Conservation (phyloP, 495 filamentous ascomycete species). For the Penicillium atrosanguineum region DNA sequence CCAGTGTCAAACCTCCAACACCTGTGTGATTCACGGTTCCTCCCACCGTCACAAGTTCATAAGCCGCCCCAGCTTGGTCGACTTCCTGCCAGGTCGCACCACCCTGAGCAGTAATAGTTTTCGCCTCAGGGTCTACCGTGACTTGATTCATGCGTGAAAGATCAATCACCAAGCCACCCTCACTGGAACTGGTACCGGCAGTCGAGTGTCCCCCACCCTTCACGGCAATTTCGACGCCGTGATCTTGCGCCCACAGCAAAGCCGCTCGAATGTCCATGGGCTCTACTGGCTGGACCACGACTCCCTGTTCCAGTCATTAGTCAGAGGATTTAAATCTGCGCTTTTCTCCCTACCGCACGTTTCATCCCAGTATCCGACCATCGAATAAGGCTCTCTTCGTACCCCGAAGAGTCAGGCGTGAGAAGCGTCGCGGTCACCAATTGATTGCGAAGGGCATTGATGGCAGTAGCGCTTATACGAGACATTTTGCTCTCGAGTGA, state of each 20-base stretch:
- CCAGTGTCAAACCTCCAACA: conserved; percentile 57
- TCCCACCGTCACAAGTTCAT: conserved; percentile 55
- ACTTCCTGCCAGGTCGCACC: conserved; percentile 57
- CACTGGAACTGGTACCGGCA: conserved; percentile 46
- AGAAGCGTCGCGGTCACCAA: conserved; percentile 24
- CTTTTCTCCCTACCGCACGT: conserved; percentile 25
- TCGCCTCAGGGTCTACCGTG: conserved; percentile 38
- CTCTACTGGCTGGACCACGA: conserved; percentile 39
- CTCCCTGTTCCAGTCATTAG: conserved; percentile 25
- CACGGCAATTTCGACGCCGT: conserved; percentile 48
- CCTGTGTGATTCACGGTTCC: conserved; percentile 61
- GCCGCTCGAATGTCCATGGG: conserved; percentile 37
- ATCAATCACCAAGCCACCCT: conserved; percentile 54
- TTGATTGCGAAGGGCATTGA: conserved; percentile 21
- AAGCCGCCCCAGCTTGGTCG: conserved; percentile 45
- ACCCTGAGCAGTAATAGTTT: conserved; percentile 50
- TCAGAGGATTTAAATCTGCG: not conserved
- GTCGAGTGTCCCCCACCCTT: conserved; percentile 55
- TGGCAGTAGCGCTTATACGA: conserved; percentile 5
- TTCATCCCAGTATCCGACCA: conserved; percentile 40
- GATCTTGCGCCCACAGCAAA: conserved; percentile 39
- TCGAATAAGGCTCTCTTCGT: conserved; percentile 28
- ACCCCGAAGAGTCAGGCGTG: conserved; percentile 30
- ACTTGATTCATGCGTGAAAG: conserved; percentile 51
- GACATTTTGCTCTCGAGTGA: conserved; percentile 7